Evolutionary conservation across 2,329 filamentous ascomycete genomes (phyloP).

Genomic region (Didymella sp.): DNA sequence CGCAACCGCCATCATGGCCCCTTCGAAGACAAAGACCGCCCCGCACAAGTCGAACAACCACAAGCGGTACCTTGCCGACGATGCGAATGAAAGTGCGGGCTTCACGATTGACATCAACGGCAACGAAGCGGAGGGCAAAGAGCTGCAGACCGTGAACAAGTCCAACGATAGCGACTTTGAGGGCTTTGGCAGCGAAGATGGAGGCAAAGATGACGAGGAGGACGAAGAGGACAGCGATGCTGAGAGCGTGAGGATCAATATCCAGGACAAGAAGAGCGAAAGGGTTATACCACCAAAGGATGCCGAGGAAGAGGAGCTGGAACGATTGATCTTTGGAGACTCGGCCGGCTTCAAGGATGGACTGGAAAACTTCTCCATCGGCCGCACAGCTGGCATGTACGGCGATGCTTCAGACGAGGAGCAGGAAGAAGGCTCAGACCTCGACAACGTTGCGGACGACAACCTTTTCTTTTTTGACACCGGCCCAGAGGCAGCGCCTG

Average conservation of each 20-base stretch:
- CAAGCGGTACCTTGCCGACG: conserved; percentile 31
- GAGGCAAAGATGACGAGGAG: conserved; percentile 7
- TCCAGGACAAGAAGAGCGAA: conserved; percentile 33
- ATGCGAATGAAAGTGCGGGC: conserved; percentile 18
- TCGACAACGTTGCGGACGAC: conserved; percentile 76
- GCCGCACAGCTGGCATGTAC: conserved; percentile 44
- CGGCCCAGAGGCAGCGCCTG: conserved; percentile 56
- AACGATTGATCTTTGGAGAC: conserved; percentile 88
- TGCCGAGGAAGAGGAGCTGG: conserved; percentile 82
- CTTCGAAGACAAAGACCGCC: conserved; percentile 25
- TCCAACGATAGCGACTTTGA: conserved; percentile 32
- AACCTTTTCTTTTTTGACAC: conserved; percentile 88
- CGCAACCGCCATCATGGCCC: conserved; percentile 37
- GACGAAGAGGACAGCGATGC: conserved; percentile 26
- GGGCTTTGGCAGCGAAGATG: conserved; percentile 32
- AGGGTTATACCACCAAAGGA: conserved; percentile 68
- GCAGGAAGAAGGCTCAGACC: conserved; percentile 53
- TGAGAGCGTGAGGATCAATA: conserved; percentile 30
- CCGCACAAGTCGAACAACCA: conserved; percentile 32
- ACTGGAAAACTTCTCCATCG: conserved; percentile 66
- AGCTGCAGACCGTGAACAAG: conserved; percentile 31
- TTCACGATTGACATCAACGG: conserved; percentile 31
- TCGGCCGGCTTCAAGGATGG: conserved; percentile 79
- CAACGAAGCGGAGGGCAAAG: conserved; percentile 33
- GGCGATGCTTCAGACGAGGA: conserved; percentile 50